These are phyloP conservation scores for Plasmodium adleri DNA, from an alignment of 169 alveolate species.

Conservation along the genomic window DNA sequence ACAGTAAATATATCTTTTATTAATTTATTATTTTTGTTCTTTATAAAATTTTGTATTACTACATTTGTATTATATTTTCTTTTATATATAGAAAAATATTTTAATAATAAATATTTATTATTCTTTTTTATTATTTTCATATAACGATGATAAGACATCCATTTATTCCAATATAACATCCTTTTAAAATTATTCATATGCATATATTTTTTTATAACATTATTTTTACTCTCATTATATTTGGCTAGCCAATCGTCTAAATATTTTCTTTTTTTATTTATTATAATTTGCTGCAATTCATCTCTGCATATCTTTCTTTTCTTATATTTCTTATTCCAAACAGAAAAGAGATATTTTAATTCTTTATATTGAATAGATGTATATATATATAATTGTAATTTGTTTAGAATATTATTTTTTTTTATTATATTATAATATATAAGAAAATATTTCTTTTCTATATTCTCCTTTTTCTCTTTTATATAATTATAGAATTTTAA, in stretches of 20 bases:
- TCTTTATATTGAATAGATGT: constrained; percentile 24
- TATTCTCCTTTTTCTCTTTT: not conserved
- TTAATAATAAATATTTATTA: not conserved
- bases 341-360: constrained; percentile 4
- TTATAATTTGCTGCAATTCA: not conserved
- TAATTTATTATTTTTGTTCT: not conserved
- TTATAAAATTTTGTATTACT: not conserved
- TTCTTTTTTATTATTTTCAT: constrained; percentile 25
- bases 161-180: constrained; percentile 1
- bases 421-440: constrained; percentile 39
- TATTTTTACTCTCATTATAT: not conserved
- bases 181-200: constrained; percentile 3
- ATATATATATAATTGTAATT: constrained; percentile 37
- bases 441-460: constrained; percentile 18
- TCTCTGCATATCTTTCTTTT: constrained; percentile 18
- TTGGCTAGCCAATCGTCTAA: constrained; percentile 24
- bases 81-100: constrained; percentile 11
- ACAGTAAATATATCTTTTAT: constrained; percentile 3
- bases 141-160: constrained; percentile 31
- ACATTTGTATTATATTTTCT: constrained; percentile 3
- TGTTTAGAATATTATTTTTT: constrained; percentile 9
- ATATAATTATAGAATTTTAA: constrained; percentile 22
- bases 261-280: constrained; percentile 2
- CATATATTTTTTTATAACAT: constrained; percentile 8
- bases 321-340: constrained; percentile 8